phyloP scores from a whole-genome alignment of 2,329 filamentous ascomycete species.

The Cytospora schulzeri region DNA sequence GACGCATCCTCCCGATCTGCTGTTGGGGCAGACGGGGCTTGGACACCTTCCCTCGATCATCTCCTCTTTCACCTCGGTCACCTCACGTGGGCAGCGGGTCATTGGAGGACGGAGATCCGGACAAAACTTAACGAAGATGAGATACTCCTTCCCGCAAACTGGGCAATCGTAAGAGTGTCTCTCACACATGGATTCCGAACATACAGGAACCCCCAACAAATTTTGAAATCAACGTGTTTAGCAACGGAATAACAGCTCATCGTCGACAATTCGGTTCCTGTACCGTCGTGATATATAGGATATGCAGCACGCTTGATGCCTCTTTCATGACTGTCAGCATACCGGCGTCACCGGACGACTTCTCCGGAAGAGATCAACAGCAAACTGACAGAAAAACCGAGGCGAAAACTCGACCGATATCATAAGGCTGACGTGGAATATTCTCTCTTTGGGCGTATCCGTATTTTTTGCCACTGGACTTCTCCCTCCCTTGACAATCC shows the following conservation, averaged over 20 bases:
- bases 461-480: constrained; percentile 21
- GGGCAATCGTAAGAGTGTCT: constrained; percentile 59
- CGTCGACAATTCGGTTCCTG: constrained; percentile 4
- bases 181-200: constrained; percentile 56
- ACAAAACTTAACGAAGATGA: constrained; percentile 62
- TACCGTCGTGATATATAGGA: constrained; percentile 5
- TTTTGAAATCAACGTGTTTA: constrained; percentile 27
- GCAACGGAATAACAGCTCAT: constrained; percentile 15
- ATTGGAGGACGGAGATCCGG: constrained; percentile 52
- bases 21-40: constrained; percentile 63
- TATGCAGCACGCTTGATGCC: neutral
- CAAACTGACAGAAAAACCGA: constrained; percentile 23
- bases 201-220: constrained; percentile 10
- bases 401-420: constrained; percentile 5
- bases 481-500: constrained; percentile 8
- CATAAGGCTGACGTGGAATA: constrained; percentile 6
- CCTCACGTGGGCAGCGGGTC: constrained; percentile 50
- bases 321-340: constrained; percentile 20
- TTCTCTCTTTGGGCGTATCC: neutral
- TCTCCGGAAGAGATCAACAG: neutral
- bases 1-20: constrained; percentile 55
- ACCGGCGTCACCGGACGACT: constrained; percentile 11
- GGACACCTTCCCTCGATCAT: constrained; percentile 59
- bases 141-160: constrained; percentile 61
- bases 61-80: constrained; percentile 40